These are phyloP conservation scores for Chrysosporium queenslandicum DNA, from an alignment of 2,329 filamentous ascomycete genomes.

Conservation along the genomic window DNA sequence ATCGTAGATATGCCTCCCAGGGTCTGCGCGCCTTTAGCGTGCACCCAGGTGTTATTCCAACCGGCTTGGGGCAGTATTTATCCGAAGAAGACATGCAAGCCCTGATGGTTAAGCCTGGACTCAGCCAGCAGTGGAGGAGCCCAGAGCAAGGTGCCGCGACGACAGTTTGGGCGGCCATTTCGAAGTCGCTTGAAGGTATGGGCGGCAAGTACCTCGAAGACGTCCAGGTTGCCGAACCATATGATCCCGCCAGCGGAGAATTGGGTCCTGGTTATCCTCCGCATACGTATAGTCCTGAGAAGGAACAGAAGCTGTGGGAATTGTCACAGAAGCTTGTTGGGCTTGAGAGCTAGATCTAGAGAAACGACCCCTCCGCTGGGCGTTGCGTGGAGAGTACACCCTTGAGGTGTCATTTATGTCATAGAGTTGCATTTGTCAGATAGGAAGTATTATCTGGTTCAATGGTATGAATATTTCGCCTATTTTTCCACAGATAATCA, in stretches of 20 bases:
- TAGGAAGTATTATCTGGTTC: neutral
- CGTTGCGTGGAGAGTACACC: no score
- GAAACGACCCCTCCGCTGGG: no score
- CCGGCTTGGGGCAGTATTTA: neutral
- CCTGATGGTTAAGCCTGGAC: neutral
- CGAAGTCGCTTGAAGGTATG: neutral
- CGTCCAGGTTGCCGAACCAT: neutral
- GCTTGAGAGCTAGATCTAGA: neutral
- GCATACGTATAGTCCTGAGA: neutral
- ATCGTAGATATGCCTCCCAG: constrained; percentile 38
- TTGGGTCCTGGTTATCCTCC: neutral
- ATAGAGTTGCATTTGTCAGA: no score
- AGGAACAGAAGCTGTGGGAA: neutral
- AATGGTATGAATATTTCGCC: neutral
- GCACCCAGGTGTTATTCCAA: constrained; percentile 11
- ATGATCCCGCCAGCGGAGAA: neutral
- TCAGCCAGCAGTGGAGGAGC: neutral
- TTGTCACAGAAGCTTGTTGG: neutral
- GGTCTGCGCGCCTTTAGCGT: constrained; percentile 39
- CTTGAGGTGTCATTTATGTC: no score
- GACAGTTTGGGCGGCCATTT: neutral
- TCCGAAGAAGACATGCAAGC: neutral
- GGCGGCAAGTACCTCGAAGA: neutral
- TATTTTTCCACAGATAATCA: neutral
- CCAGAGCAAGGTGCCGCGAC: constrained; percentile 1